phyloP scores from a whole-genome alignment of 1,139 yeast species.

The Diutina ranongensis region DNA sequence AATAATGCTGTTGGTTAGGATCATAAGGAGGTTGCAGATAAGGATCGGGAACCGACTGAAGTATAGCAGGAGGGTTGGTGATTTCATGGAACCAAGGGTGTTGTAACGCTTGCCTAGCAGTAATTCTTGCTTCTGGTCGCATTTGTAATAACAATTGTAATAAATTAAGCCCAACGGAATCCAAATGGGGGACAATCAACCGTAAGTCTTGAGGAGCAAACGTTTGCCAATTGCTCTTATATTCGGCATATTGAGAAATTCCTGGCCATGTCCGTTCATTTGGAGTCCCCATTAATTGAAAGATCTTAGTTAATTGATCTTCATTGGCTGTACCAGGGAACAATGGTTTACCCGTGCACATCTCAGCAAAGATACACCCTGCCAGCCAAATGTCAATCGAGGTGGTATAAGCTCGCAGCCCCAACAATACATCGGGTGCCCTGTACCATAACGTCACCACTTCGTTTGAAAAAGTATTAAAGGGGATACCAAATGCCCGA shows the following conservation, averaged over 20 bases:
- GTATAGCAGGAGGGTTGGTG: neutral
- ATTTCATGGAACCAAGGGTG: conserved; percentile 95
- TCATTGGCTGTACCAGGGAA: conserved; percentile 96
- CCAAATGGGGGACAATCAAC: conserved; percentile 64
- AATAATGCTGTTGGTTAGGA: neutral
- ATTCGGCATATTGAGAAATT: conserved; percentile 75
- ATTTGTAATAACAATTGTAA: conserved; percentile 70
- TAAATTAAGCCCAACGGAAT: conserved; percentile 70
- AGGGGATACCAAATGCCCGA: conserved; percentile 96
- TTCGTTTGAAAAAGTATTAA: conserved; percentile 91
- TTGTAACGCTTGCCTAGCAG: conserved; percentile 85
- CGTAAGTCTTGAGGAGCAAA: conserved; percentile 80
- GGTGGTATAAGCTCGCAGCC: conserved; percentile 89
- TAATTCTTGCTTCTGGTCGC: conserved; percentile 84
- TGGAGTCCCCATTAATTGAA: conserved; percentile 93
- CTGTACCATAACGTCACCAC: conserved; percentile 98
- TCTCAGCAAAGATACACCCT: conserved; percentile 95
- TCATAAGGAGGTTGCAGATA: neutral
- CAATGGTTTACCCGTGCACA: conserved; percentile 95
- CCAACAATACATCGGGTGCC: conserved; percentile 94
- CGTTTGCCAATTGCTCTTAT: conserved; percentile 64
- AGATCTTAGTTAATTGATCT: conserved; percentile 81
- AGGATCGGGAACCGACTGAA: neutral
- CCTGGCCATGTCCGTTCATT: conserved; percentile 96
- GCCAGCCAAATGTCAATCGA: conserved; percentile 98